Base-by-base conservation (phyloP, 805 yeast genomes). In the Candida maesae region DNA sequence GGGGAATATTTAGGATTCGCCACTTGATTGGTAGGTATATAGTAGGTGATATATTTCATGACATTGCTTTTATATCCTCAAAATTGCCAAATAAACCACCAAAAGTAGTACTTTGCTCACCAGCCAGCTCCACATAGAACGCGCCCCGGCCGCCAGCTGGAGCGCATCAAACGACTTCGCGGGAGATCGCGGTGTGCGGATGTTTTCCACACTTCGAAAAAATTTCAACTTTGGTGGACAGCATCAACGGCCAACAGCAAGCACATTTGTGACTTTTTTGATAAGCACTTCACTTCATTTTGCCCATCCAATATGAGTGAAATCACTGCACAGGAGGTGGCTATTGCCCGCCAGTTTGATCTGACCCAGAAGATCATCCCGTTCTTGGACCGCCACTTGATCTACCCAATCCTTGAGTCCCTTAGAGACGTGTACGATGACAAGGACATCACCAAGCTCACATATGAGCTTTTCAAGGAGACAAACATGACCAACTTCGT, bases 311-410 rank as follows among this genome's bases (percentile, higher is more conserved):
- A n/a, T n/a, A 55, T 56, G 60, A 37, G 52, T 41, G 58, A 51
- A 28, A 31, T 55, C 33, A 41, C 61, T 23, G 46, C 54, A 10
- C 55, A 56, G 26, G 72, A 71, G 50, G 52, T 67, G 31, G 70
- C 57, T 34, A 56, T 68, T 39, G 76, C 76, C 18, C 66, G 68
- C 46, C 56, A 71, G 49, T 73, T 73, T 58, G 84, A 79, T 51
- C 60, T 79, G 55, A 74, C 82, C 9, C 64, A 65, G 38, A 71
- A 73, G 58, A 59, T 80, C 46, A 63, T 74, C 46, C 78, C 78
- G 33, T 80, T 76, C 53, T 61, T 81, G 52, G 87, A 81, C 61
- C 70, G 84, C 46, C 83, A 78, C 52, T 61, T 81, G 57, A 65
- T 73, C 42, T 76, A 71, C 47, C 78, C 78, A 33, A 59, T 79